Percentiles rank a stretch among this genome's conserved stretches.
phyloP scores from a whole-genome alignment of 768 basidiomycete species.

The Glaciozyma antarctica region DNA sequence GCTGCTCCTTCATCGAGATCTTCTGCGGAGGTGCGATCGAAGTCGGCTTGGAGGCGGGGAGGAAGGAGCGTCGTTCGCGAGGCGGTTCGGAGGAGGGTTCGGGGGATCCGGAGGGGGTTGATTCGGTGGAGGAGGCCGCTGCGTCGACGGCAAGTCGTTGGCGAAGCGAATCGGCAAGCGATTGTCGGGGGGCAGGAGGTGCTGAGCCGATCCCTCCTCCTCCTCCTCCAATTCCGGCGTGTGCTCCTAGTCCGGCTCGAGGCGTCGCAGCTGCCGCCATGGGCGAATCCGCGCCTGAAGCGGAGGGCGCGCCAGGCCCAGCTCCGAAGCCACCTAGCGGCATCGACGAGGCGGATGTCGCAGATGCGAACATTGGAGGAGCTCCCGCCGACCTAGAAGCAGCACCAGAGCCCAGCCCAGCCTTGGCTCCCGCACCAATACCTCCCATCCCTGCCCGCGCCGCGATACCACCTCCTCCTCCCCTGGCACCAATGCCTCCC shows the following conservation, averaged over 20 bases:
- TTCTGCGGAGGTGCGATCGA: conserved; percentile 41
- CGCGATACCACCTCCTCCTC: conserved; percentile 3
- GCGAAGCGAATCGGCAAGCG: conserved; percentile 18
- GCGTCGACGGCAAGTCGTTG: conserved; percentile 4
- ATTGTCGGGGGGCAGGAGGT: not conserved
- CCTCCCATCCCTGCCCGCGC: conserved; percentile 2
- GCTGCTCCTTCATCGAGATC: conserved; percentile 56
- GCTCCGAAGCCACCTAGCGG: conserved; percentile 30
- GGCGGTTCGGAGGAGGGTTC: conserved; percentile 33
- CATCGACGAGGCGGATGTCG: conserved; percentile 41
- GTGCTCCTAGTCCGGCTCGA: conserved; percentile 11
- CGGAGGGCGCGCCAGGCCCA: conserved; percentile 19
- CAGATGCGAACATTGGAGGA: conserved; percentile 6
- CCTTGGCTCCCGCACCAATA: conserved; percentile 23
- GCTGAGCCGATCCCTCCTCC: conserved; percentile 8
- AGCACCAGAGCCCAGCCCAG: conserved; percentile 4
- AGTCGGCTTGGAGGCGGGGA: conserved; percentile 41
- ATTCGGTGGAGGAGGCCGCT: not conserved
- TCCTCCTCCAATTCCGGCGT: not conserved
- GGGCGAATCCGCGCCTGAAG: conserved; percentile 34
- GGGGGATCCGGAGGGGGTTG: conserved; percentile 3
- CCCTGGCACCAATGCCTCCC: conserved; percentile 6
- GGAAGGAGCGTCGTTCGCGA: conserved; percentile 47
- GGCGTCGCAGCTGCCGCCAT: conserved; percentile 18
- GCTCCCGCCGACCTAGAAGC: not conserved